phyloP scores from a whole-genome alignment of 108 stramenopile species.

The Nitzschia sp. region DNA sequence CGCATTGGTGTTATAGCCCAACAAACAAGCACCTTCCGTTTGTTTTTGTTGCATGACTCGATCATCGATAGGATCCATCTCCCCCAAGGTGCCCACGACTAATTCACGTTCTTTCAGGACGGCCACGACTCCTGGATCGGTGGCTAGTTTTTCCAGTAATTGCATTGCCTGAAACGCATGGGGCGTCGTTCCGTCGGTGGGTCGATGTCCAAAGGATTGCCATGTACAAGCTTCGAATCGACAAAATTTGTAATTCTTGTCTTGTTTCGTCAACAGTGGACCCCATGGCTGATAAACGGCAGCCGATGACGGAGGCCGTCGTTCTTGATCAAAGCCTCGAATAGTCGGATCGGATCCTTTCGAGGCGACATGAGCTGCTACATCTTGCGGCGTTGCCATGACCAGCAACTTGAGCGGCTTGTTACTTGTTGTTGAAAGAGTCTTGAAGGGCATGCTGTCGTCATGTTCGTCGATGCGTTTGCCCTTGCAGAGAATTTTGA shows the following conservation, averaged over 20 bases:
- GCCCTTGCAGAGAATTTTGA: conserved; percentile 26
- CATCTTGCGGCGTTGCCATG: conserved; percentile 45
- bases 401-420: conserved; percentile 59
- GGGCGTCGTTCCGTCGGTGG: conserved; percentile 23
- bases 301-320: background rate
- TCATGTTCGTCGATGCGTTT: conserved; percentile 10
- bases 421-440: conserved; percentile 1
- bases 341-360: conserved; percentile 72
- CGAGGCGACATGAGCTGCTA: conserved; percentile 42
- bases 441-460: background rate
- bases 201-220: conserved; percentile 52
- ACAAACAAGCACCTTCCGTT: conserved; percentile 38
- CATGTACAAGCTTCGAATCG: conserved; percentile 59
- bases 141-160: conserved; percentile 62
- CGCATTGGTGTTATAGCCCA: conserved; percentile 84
- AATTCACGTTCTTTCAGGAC: conserved; percentile 66
- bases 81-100: conserved; percentile 71
- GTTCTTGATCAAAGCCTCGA: conserved; percentile 61
- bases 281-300: conserved; percentile 19
- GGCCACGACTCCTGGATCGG: conserved; percentile 70
- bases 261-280: conserved; percentile 4
- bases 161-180: conserved; percentile 71
- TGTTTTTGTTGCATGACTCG: conserved; percentile 43
- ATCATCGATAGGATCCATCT: conserved; percentile 88
- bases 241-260: conserved; percentile 65